Conservation (phyloP, 1,284 basidiomycete species). For the Entoloma clypeatum region DNA sequence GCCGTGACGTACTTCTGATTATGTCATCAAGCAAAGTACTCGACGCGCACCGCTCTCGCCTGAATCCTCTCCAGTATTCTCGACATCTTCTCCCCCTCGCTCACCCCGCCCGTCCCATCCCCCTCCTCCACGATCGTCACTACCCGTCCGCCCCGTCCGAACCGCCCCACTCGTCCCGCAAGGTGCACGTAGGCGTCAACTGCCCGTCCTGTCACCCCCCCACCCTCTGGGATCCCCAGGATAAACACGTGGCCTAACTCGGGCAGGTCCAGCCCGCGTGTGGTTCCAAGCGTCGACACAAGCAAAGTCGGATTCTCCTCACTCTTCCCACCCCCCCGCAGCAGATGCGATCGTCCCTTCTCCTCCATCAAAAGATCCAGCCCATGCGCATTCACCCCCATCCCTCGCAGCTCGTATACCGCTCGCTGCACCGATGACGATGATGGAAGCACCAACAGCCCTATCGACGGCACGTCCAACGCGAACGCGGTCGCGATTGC, state of each 20-base stretch:
- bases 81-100: slow-evolving; percentile 42
- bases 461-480: slow-evolving; percentile 63
- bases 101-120: slow-evolving; percentile 19
- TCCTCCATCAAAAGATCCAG: slow-evolving; percentile 48
- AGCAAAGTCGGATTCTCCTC: slow-evolving; percentile 57
- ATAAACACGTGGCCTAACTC: slow-evolving; percentile 72
- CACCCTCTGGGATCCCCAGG: slow-evolving; percentile 54
- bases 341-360: slow-evolving; percentile 40
- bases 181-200: slow-evolving; percentile 66
- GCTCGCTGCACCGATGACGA: slow-evolving; percentile 54
- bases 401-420: slow-evolving; percentile 56
- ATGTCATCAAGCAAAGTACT: slow-evolving; percentile 43
- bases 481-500: slow-evolving; percentile 68
- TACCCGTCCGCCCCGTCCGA: slow-evolving; percentile 61
- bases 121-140: slow-evolving; percentile 50
- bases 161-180: slow-evolving; percentile 73
- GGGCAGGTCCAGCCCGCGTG: slow-evolving; percentile 69
- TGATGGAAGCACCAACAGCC: slow-evolving; percentile 63
- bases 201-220: slow-evolving; percentile 38
- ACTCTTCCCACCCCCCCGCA: slow-evolving; percentile 30
- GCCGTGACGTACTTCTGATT: not conserved
- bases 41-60: slow-evolving; percentile 33
- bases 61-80: slow-evolving; percentile 46
- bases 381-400: slow-evolving; percentile 65
- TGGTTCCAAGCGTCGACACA: slow-evolving; percentile 62